Evolutionary conservation across 352 stramenopile species (phyloP), one percentile per base, ranked within the genome.

Genomic region (Phytophthora fragariaefolia): DNA sequence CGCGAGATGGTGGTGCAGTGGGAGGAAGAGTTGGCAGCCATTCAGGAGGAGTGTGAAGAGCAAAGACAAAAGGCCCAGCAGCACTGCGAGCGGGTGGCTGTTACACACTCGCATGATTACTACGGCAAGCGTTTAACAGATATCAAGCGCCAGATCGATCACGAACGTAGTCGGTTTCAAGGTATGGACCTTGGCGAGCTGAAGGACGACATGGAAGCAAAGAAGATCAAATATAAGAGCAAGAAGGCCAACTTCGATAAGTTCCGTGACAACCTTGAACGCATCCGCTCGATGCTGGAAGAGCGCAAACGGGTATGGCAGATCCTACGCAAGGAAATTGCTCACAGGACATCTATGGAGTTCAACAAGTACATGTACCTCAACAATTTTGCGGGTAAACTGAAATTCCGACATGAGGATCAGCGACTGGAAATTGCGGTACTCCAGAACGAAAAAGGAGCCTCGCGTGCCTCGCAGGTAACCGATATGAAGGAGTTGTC

Each of bases 401-500:
- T 96, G 32, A 89, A 88, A 57, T 96, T 96, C 50, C 78, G 80
- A 8, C 87, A 96, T 71, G 74, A 87, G 13, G 81, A 90, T 27
- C 80, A 92, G 71, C 76, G 74, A 6, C 73, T 96, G 12, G 87
- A 94, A 32, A 93, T 96, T 32, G 80, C 83, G 12, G 85, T 96
- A 46, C 63, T 96, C 20, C 84, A 90, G 26, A 95, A 95, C 64
- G 85, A 96, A 51, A 78, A 77, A 46, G 85, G 84, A 6, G 71
- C 71, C 20, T 92, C 87, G 18, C 74, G 77, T 32, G 73, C 80
- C 23, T 94, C 85, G 4, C 91, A 98, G 66, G 96, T 98, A 26
- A 98, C 90, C 8, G 94, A 99, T 70, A 97, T 98, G 76, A 98
- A 98, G 78, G 90, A 97, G 52, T 79, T 99, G n/a, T 97, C 90